These are phyloP conservation scores for Coriolopsis trogii DNA, from an alignment of 1,284 basidiomycete genomes.

Conservation along the genomic window DNA sequence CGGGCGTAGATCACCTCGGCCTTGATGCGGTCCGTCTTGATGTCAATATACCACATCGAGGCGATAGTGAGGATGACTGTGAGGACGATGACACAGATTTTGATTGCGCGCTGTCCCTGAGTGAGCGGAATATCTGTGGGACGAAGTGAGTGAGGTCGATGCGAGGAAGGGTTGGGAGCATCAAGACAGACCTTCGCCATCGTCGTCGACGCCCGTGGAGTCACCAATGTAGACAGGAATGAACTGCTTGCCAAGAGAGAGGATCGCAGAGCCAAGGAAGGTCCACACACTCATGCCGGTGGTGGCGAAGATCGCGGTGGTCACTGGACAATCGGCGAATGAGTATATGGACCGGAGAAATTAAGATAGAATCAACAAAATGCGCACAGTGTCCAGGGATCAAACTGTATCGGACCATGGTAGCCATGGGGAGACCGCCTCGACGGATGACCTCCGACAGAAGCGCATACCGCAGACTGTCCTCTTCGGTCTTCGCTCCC, in stretches of 20 bases:
- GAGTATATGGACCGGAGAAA: neutral
- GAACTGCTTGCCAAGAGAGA: conserved; percentile 80
- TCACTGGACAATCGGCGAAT: conserved; percentile 39
- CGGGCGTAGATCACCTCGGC: conserved; percentile 73
- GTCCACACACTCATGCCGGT: conserved; percentile 76
- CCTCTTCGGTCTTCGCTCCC: conserved; percentile 72
- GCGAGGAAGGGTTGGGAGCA: neutral
- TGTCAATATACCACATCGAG: conserved; percentile 85
- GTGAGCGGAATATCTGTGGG: neutral
- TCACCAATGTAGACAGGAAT: conserved; percentile 72
- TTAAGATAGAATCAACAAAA: neutral
- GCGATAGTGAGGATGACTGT: conserved; percentile 73
- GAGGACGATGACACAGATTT: conserved; percentile 59
- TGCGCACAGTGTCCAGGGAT: conserved; percentile 77
- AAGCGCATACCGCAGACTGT: conserved; percentile 75
- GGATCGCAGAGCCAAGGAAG: conserved; percentile 70
- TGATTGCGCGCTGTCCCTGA: conserved; percentile 47
- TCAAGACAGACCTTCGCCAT: conserved; percentile 31
- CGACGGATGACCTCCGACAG: conserved; percentile 76
- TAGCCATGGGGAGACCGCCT: conserved; percentile 77
- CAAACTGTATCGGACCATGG: conserved; percentile 73
- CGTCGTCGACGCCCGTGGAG: conserved; percentile 11
- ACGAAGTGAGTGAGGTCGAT: too few species aligned
- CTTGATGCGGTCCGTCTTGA: conserved; percentile 74
- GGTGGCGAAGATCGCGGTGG: conserved; percentile 78